Evolutionary conservation across 2,329 filamentous ascomycete genomes (phyloP).

Genomic region (Fusarium nygamai): DNA sequence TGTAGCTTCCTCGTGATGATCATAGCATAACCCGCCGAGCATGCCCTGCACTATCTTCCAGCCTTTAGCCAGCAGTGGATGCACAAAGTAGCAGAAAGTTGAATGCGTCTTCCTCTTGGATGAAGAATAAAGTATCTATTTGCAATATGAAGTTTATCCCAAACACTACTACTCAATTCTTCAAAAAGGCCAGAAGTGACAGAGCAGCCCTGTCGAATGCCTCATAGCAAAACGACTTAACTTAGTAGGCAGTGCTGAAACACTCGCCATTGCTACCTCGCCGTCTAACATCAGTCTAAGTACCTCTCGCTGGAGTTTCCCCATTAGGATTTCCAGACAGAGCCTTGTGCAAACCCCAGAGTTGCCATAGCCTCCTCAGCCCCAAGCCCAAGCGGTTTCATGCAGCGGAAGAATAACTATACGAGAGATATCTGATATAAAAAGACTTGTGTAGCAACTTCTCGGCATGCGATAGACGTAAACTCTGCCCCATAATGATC

Average conservation of each 20-base stretch:
- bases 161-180: no score
- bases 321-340: rapidly evolving
- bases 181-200: neutral
- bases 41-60: neutral
- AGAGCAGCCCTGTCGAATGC: neutral
- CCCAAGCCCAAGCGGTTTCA: neutral
- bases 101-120: rapidly evolving
- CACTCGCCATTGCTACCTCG: neutral
- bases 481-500: rapidly evolving
- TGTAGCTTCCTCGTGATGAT: neutral
- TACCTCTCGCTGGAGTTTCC: neutral
- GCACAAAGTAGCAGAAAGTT: neutral
- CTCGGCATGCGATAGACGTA: neutral
- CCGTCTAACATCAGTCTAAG: neutral
- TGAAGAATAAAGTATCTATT: no score
- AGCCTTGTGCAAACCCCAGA: neutral
- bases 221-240: no score
- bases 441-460: neutral
- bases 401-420: rapidly evolving
- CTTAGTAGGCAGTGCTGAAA: neutral
- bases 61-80: neutral
- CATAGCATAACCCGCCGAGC: neutral
- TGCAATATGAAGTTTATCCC: no score
- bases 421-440: neutral
- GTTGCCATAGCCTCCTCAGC: neutral